Conservation (phyloP, 2,329 filamentous ascomycete species). For the Kalmusia sp. region DNA sequence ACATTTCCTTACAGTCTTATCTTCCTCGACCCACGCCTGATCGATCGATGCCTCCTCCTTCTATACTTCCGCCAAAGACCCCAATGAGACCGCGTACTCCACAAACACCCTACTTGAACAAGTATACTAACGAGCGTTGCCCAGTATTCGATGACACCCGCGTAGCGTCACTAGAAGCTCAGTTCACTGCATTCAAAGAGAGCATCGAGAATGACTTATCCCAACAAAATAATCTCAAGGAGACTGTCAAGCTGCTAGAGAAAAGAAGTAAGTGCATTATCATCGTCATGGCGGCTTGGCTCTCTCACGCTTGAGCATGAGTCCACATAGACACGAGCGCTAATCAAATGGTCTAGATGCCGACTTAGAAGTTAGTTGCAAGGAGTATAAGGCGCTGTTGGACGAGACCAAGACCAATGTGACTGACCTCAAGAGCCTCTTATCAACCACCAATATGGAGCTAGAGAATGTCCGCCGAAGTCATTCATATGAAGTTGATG, state of each 20-base stretch:
- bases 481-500: conserved; percentile 60
- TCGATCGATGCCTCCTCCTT: conserved; percentile 23
- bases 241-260: conserved; percentile 77
- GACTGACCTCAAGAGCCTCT: conserved; percentile 64
- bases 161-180: conserved; percentile 75
- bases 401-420: conserved; percentile 71
- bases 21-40: conserved; percentile 33
- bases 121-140: conserved; percentile 73
- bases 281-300: not conserved
- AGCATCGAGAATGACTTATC: conserved; percentile 74
- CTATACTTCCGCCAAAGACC: conserved; percentile 25
- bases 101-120: conserved; percentile 68
- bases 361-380: conserved; percentile 62
- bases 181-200: conserved; percentile 75
- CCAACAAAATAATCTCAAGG: conserved; percentile 74
- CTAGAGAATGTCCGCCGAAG: conserved; percentile 61
- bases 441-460: conserved; percentile 56
- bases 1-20: conserved; percentile 30
- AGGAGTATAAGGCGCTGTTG: conserved; percentile 60
- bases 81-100: conserved; percentile 28
- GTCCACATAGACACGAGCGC: not conserved
- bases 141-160: conserved; percentile 81
- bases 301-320: not conserved
- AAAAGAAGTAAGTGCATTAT: conserved; percentile 66
- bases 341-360: conserved; percentile 50